Evolutionary conservation across 192 early-diverging fungal species (phyloP).

Genomic region (Funneliformis geosporum): DNA sequence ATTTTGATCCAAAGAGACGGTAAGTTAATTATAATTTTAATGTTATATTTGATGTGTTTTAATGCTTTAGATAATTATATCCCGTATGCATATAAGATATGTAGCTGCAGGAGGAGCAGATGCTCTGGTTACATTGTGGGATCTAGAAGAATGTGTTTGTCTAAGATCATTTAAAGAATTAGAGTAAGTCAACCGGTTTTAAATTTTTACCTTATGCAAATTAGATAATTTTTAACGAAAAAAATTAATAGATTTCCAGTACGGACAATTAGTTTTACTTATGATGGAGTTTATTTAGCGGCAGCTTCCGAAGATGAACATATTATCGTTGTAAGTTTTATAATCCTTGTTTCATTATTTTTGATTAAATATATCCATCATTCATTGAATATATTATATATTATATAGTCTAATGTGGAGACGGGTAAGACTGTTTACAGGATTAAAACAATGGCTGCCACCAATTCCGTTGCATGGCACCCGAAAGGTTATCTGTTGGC

Average conservation of each 20-base stretch:
- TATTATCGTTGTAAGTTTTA: slow-evolving; percentile 72
- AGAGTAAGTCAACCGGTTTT: slow-evolving; percentile 55
- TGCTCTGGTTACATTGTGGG: slow-evolving; percentile 75
- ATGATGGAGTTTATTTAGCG: slow-evolving; percentile 77
- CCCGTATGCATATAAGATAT: slow-evolving; percentile 46
- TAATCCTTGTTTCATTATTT: not conserved
- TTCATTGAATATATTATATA: not conserved
- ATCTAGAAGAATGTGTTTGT: slow-evolving; percentile 64
- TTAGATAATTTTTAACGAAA: not conserved
- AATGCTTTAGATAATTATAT: not conserved
- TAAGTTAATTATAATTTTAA: slow-evolving; percentile 19
- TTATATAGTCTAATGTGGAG: slow-evolving; percentile 65
- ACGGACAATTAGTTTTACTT: slow-evolving; percentile 73
- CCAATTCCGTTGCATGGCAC: slow-evolving; percentile 81
- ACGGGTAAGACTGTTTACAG: slow-evolving; percentile 71
- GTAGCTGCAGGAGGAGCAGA: slow-evolving; percentile 80
- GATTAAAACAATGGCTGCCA: slow-evolving; percentile 64
- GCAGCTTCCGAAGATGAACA: slow-evolving; percentile 74
- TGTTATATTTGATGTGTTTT: not conserved
- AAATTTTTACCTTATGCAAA: no score
- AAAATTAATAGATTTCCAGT: slow-evolving; percentile 63
- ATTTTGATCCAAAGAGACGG: slow-evolving; percentile 74
- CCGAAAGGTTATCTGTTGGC: slow-evolving; percentile 74
- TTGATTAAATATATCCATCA: not conserved
- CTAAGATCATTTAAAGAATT: slow-evolving; percentile 67